These are phyloP conservation scores for Yarrowia osloensis DNA, from an alignment of 805 yeast genomes.

Conservation along the genomic window DNA sequence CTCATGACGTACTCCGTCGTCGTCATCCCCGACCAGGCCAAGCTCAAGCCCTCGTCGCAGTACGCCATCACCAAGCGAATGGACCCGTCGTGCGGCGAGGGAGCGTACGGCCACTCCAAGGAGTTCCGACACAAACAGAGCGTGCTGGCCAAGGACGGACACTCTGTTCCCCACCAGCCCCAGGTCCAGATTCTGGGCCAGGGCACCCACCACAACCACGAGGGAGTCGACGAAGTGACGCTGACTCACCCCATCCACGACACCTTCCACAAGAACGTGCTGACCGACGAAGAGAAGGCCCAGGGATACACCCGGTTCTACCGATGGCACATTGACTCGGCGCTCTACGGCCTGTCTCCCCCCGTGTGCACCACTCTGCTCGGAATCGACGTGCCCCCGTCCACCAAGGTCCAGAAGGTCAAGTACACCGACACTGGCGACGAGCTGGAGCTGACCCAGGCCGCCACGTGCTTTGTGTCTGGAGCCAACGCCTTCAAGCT, in stretches of 20 bases:
- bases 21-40: conserved; percentile 71
- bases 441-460: conserved; percentile 67
- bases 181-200: conserved; percentile 91
- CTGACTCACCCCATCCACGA: conserved; percentile 85
- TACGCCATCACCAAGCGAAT: conserved; percentile 72
- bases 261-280: conserved; percentile 69
- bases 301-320: conserved; percentile 74
- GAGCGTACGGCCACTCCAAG: conserved; percentile 83
- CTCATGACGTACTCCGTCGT: conserved; percentile 69
- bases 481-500: conserved; percentile 77
- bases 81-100: conserved; percentile 64
- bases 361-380: conserved; percentile 83
- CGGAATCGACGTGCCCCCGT: conserved; percentile 78
- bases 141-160: conserved; percentile 78
- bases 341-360: conserved; percentile 80
- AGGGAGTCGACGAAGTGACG: conserved; percentile 56
- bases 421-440: conserved; percentile 69
- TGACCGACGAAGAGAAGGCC: conserved; percentile 63
- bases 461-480: conserved; percentile 86
- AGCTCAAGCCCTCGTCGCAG: conserved; percentile 72
- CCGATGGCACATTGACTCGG: conserved; percentile 94
- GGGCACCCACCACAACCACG: conserved; percentile 59
- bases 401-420: conserved; percentile 56
- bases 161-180: conserved; percentile 76
- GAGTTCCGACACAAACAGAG: conserved; percentile 66